Base-by-base conservation (phyloP, 176 grass and related monocot species). In the Stipa capillata region DNA sequence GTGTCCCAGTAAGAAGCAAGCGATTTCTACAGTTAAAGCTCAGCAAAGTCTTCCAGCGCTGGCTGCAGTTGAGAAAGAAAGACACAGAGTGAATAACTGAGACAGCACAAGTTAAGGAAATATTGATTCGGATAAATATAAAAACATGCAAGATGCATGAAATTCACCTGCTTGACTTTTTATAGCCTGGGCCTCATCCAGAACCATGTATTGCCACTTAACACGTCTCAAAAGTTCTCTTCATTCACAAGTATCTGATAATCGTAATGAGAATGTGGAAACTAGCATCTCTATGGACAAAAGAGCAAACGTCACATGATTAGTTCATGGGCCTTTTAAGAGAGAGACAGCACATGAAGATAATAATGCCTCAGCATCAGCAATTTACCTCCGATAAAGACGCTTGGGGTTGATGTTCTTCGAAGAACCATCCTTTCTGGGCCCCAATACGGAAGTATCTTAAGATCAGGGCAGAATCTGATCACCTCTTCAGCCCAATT, bases 151-250 rank as follows among this genome's bases (percentile, higher is more conserved):
- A 73, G 27, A 59, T 35, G 23, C 52, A 86, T 53, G n/a, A 21
- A 84, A 59, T 4, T 63, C 77, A 99, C 97, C 97, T 99, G 86
- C 81, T 93, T 85, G 97, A 81, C 97, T 99, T 96, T 99, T 99
- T 80, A 99, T 99, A 65, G 97, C 97, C 45, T 99, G 97, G 34
- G 97, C 97, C 86, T 99, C 97, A 84, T 99, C 97, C 58, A 99
- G 78, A 76, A 99, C 97, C 97, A 99, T 99, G 74, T 99, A 99
- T 35, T 99, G 97, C 97, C 97, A 99, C 81, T 99, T 99, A 58
- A 99, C 82, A 78, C 90, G 90, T 47, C 92, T 90, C 77, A 99
- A 90, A 83, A 91, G 89, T 99, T 99, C 85, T 99, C 97, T 78
- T 99, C 97, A 16, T 89, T 86, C 39, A 99, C 92, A 93, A 99